Conservation (phyloP, 768 basidiomycete genomes). For the Gloeopeniophorella convolvens region DNA sequence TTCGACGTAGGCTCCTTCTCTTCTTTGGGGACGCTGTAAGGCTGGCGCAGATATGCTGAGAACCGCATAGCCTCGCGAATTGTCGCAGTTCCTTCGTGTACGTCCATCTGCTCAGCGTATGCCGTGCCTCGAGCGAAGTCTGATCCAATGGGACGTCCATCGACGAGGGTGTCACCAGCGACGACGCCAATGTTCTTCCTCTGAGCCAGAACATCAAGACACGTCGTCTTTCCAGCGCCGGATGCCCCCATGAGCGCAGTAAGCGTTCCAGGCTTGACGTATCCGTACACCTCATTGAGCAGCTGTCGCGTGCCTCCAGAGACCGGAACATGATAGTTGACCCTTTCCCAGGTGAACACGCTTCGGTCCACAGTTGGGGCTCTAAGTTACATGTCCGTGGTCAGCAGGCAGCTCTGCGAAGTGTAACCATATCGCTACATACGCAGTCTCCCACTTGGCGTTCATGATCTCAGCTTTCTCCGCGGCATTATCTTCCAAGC, state of each 20-base stretch:
- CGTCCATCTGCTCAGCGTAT: slow-evolving; percentile 63
- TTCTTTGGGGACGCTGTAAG: slow-evolving; percentile 51
- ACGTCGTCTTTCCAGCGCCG: slow-evolving; percentile 72
- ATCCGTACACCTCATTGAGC: slow-evolving; percentile 72
- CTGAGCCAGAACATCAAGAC: slow-evolving; percentile 66
- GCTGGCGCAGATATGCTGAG: slow-evolving; percentile 81
- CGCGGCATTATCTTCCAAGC: slow-evolving; percentile 21
- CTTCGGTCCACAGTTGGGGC: slow-evolving; percentile 35
- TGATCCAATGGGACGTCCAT: slow-evolving; percentile 53
- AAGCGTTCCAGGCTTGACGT: slow-evolving; percentile 80
- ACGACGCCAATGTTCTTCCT: slow-evolving; percentile 67
- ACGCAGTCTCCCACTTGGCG: neutral
- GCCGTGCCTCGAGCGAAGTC: slow-evolving; percentile 34
- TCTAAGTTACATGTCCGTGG: neutral
- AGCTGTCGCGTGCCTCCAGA: slow-evolving; percentile 53
- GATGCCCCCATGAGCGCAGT: slow-evolving; percentile 87
- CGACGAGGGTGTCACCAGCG: slow-evolving; percentile 55
- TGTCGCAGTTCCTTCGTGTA: slow-evolving; percentile 76
- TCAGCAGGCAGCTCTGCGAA: too few species aligned
- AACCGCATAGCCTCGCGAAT: slow-evolving; percentile 83
- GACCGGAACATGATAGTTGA: slow-evolving; percentile 74
- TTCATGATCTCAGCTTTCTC: neutral
- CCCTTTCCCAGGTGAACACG: slow-evolving; percentile 75
- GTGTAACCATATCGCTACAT: too few species aligned
- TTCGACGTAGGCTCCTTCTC: slow-evolving; percentile 80